Base-by-base conservation (phyloP, 2,329 filamentous ascomycete genomes). In the Hypomyces rosellus region DNA sequence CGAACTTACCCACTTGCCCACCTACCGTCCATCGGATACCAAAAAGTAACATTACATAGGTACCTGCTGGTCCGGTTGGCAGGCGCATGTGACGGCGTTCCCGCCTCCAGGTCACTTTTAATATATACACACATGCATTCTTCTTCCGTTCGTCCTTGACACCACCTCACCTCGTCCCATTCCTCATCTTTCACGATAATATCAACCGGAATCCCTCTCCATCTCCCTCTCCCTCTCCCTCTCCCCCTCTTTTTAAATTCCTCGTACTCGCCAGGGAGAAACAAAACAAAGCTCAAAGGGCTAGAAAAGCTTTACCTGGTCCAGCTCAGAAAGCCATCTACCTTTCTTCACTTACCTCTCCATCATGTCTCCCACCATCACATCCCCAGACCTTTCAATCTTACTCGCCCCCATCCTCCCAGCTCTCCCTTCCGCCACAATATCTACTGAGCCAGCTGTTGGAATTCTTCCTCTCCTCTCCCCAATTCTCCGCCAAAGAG, bases 401-500 rank as follows among this genome's bases (percentile, higher is more conserved):
- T 69, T 82, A 30, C 65, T 85, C 33, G 72, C 74, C 13, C 77
- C 79, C 44, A 70, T 86, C 50, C 72, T 86, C 43, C 77, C 80
- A 8, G 75, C 81, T 36, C 69, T 86, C 34, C 79, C 80, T 11
- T 74, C 78, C 20, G 80, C 82, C 34, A 71, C 81, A 38, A 70
- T 78, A 54, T 82, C 82, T 22, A 73, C 77, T 14, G 68, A 78
- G 52, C 81, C 82, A 1, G 74, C 82, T 12, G 69, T 74, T 30
- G 74, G 73, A 15, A 69, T 85, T 42, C 68, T 85, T 4, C 80
- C 80, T 22, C 72, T 81, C 16, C 76, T 86, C 49, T 81, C 83
- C 2, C 83, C 83, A 22, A 85, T 86, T 51, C 73, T 86, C 34
- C 76, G 82, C 40, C 82, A 86, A 61, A 74, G 83, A 51, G 80